These are phyloP conservation scores for Calocybe gambosa DNA, from an alignment of 1,284 basidiomycete genomes.

Conservation along the genomic window DNA sequence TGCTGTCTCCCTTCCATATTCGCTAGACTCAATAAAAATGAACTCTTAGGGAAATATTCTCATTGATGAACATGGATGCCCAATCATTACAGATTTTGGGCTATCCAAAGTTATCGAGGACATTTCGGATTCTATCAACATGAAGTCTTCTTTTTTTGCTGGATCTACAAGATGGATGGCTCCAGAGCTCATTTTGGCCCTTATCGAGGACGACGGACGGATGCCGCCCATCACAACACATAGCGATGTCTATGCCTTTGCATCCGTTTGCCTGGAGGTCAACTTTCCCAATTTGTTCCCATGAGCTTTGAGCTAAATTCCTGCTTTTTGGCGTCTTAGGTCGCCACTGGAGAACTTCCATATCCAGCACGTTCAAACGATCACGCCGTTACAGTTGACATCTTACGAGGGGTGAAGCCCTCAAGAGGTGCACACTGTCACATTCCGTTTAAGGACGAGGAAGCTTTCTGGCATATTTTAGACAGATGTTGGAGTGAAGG, in stretches of 20 bases:
- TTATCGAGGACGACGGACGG: slow-evolving; percentile 38
- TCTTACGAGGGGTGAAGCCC: slow-evolving; percentile 44
- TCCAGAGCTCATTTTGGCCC: slow-evolving; percentile 45
- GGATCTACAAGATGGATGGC: slow-evolving; percentile 51
- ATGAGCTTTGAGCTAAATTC: neutral
- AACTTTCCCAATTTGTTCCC: neutral
- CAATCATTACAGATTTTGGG: slow-evolving; percentile 56
- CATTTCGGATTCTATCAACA: slow-evolving; percentile 31
- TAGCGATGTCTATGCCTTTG: slow-evolving; percentile 55
- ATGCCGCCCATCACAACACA: slow-evolving; percentile 39
- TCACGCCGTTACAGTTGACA: slow-evolving; percentile 47
- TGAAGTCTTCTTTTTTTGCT: slow-evolving; percentile 42
- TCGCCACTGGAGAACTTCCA: slow-evolving; percentile 44
- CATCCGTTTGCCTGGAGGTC: slow-evolving; percentile 52
- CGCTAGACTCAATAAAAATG: slow-evolving; percentile 4
- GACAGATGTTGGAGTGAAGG: slow-evolving; percentile 36
- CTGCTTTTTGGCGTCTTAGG: slow-evolving; percentile 22
- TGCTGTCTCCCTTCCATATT: neutral
- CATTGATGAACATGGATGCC: slow-evolving; percentile 40
- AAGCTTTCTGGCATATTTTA: slow-evolving; percentile 16
- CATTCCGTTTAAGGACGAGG: slow-evolving; percentile 12
- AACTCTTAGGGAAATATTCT: slow-evolving; percentile 49
- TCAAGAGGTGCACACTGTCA: slow-evolving; percentile 18
- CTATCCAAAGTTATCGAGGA: slow-evolving; percentile 52
- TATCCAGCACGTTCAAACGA: slow-evolving; percentile 48